Base-by-base conservation (phyloP, 1,139 yeast species). In the Hansenula sp. region DNA sequence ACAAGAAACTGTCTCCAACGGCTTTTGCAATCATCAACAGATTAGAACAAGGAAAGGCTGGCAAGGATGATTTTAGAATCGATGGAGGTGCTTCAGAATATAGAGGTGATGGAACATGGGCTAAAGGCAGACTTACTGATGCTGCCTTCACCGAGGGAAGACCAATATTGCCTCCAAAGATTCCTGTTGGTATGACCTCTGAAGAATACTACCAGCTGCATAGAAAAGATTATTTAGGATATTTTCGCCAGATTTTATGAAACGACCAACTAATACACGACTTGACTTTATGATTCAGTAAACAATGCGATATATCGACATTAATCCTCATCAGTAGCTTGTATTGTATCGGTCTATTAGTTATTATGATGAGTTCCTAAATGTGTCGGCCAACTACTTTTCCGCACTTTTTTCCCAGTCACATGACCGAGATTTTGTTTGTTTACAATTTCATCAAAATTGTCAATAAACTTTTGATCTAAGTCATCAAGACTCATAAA, bases 161-260 rank as follows among this genome's bases (percentile, higher is more conserved):
- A 41, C 80, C 81, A 0, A 57, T 57, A 18, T 72, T 76, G 2
- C 82, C 82, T 2, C 80, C 81, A 2, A 76, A 76, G 56, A 70
- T 76, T n/a, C 82, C 82, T 0, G 55, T 65, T 33, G 82, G 82
- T 0, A 58, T 77, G 52, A 61, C 67, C 4, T 73, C 73, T 31
- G 66, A 60, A 54, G 82, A 77, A 53, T 77, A 73, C 52, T 76
- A 46, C 35, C 47, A 43, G 12, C 34, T 53, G 8, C 40, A 47
- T 28, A 48, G 44, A 38, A 37, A 27, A 13, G 49, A 46, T 12
- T 53, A 41, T 40, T 30, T 52, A 8, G 45, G 34, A 0, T 53
- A 52, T 35, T 46, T 47, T 33, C 41, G 41, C 16, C 33, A 16
- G 6, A 5, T 21, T 18, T 19, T 34, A 10, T 34, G 36, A 34